Evolutionary conservation across 1,139 yeast species (phyloP), one percentile per base, ranked within the genome.

Genomic region (Blastobotrys raffinosifermentans): DNA sequence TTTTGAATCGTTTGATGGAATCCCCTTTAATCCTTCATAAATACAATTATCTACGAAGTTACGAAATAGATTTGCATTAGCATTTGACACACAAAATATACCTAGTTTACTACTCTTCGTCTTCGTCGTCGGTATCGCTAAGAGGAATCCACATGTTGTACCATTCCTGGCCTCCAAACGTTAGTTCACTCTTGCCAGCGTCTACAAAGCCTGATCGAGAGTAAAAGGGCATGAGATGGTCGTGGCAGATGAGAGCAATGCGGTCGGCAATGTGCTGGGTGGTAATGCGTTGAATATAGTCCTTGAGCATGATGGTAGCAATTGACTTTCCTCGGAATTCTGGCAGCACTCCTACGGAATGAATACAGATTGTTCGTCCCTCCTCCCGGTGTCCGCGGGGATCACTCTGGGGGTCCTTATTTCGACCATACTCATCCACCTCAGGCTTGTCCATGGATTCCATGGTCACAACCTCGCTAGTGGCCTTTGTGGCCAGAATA

Each of bases 241-340:
- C 74, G 55, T 83, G 87, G 22, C 87, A 84, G 45, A 89, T 72
- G 32, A 91, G 68, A 4, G 80, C 74, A 38, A 91, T 77, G 51
- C 77, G 73, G 49, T 80, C 85, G 36, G 94, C 96, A 48, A 86
- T 77, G 51, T 80, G 86, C 57, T 86, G 94, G 57, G 87, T 86
- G 31, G 87, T 76, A 60, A 91, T 68, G 53, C 89, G 85, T 61
- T 91, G 96, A 46, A 89, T 75, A 63, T 85, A 91, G 63, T 91
- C 98, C 51, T 83, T 87, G 55, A 89, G 63, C 55, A 91, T 64
- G 45, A 86, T 67, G 11, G 94, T 77, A 7, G 94, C 97, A 45
- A 91, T 69, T 54, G 82, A 83, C 61, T 77, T 75, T 41, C 87
- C 84, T 58, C 81, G 86, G 73, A 79, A 85, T 30, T 77, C 77